Conservation (phyloP, 345 rosid genomes). For the Camelina laxa region DNA sequence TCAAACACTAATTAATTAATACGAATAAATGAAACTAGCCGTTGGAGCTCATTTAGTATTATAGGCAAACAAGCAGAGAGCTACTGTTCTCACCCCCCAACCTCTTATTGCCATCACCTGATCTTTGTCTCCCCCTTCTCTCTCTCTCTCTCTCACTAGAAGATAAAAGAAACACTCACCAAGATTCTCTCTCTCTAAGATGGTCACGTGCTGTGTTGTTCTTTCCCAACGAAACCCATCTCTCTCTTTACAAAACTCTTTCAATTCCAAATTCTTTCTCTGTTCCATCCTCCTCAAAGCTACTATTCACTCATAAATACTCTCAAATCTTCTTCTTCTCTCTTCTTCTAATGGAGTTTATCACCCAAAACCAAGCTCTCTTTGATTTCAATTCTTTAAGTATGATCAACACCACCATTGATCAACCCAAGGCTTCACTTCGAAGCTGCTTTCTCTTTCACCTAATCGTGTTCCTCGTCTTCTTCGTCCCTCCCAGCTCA, state of each 20-base stretch:
- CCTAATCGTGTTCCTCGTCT: conserved; percentile 9
- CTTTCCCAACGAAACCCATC: conserved; percentile 41
- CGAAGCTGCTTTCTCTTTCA: conserved; percentile 40
- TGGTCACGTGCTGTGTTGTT: conserved; percentile 57
- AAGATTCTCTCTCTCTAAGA: conserved; percentile 45
- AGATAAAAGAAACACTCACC: conserved; percentile 48
- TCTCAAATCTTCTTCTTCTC: conserved; percentile 13
- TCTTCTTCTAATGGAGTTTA: conserved; percentile 24
- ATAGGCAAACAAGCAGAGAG: conserved; percentile 33
- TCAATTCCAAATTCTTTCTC: conserved; percentile 32
- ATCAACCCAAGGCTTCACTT: conserved; percentile 37
- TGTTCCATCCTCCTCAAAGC: conserved; percentile 44
- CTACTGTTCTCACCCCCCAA: conserved; percentile 42
- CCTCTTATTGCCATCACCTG: conserved; percentile 48
- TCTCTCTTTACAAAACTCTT: conserved; percentile 53
- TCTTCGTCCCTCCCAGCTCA: conserved; percentile 41
- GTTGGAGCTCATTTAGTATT: conserved; percentile 44
- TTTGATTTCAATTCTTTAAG: neutral
- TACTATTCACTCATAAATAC: neutral
- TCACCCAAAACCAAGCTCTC: neutral
- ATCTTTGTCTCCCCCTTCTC: conserved; percentile 34
- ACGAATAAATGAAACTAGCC: conserved; percentile 55
- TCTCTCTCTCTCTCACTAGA: conserved; percentile 40
- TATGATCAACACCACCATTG: conserved; percentile 25
- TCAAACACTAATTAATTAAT: conserved; percentile 28